Percentiles rank a stretch among this genome's conserved stretches.
Conservation (phyloP, 192 early-diverging fungal genomes). For the Backusella australiensis region DNA sequence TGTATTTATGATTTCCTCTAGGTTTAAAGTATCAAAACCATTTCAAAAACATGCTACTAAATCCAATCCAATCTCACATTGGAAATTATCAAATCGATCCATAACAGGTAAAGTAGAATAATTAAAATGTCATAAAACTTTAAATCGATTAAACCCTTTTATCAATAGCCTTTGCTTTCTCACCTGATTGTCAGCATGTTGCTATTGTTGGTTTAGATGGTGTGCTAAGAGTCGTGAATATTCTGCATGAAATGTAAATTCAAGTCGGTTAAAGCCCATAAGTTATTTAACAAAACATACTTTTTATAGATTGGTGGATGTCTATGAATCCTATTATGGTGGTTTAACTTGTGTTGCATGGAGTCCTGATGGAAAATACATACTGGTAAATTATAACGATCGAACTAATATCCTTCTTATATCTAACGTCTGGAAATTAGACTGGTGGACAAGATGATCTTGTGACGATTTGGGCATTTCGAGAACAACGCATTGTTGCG, state of each 20-base stretch:
- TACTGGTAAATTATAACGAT: conserved; percentile 42
- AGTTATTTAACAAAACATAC: no score
- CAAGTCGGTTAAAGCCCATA: no score
- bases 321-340: conserved; percentile 84
- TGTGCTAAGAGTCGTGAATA: conserved; percentile 75
- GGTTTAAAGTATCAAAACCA: conserved; percentile 54
- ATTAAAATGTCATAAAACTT: neutral
- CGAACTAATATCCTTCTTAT: no score
- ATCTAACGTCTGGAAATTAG: conserved; percentile 13
- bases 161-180: conserved; percentile 71
- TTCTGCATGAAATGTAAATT: conserved; percentile 54
- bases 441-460: conserved; percentile 94
- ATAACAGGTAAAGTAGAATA: conserved; percentile 16
- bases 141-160: neutral
- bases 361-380: conserved; percentile 86
- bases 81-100: conserved; percentile 32
- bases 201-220: conserved; percentile 86
- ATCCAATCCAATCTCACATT: conserved; percentile 32
- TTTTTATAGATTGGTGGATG: conserved; percentile 62
- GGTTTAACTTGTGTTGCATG: conserved; percentile 83
- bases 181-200: conserved; percentile 82
- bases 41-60: conserved; percentile 50
- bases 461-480: conserved; percentile 85
- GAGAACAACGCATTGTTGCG: conserved; percentile 76
- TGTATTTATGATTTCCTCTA: neutral